A percentile compares a stretch with the other conserved stretches of the same genome.
These are phyloP conservation scores for Clavispora carvajalis DNA, from an alignment of 805 yeast genomes.

Conservation along the genomic window DNA sequence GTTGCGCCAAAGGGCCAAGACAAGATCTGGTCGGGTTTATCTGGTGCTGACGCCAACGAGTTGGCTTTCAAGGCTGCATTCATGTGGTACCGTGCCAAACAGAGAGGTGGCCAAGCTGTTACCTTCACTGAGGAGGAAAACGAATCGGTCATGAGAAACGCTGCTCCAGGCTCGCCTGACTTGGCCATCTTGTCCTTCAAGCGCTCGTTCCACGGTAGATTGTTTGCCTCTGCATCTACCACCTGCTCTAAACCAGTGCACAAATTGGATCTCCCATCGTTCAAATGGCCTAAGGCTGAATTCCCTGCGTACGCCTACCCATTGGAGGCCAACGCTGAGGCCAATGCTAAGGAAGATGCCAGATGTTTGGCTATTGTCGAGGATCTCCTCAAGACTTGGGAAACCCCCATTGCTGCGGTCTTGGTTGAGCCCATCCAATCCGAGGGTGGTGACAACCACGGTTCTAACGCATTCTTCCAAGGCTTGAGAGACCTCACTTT, in stretches of 20 bases:
- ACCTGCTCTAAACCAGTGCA: conserved; percentile 95
- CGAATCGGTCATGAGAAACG: conserved; percentile 69
- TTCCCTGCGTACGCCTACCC: conserved; percentile 87
- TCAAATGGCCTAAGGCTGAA: conserved; percentile 95
- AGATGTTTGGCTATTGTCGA: conserved; percentile 78
- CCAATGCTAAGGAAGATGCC: conserved; percentile 72
- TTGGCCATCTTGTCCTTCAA: conserved; percentile 81
- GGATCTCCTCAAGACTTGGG: conserved; percentile 60
- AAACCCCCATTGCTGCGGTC: conserved; percentile 78
- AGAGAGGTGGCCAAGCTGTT: conserved; percentile 54
- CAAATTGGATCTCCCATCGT: conserved; percentile 87
- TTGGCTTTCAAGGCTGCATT: conserved; percentile 86
- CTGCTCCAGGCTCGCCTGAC: conserved; percentile 85
- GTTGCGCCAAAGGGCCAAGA: conserved; percentile 77
- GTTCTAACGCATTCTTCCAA: conserved; percentile 71
- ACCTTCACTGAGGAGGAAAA: conserved; percentile 67
- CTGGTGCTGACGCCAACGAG: conserved; percentile 88
- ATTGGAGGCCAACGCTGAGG: conserved; percentile 56
- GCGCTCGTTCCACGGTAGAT: conserved; percentile 90
- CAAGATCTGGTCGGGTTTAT: conserved; percentile 71
- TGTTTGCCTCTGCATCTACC: conserved; percentile 85
- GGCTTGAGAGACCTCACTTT: conserved; percentile 72
- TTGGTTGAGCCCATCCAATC: conserved; percentile 89
- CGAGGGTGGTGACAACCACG: conserved; percentile 92
- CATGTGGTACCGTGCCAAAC: conserved; percentile 66